phyloP scores from a whole-genome alignment of 257 asterid genomes.

The Coffea eugenioides region DNA sequence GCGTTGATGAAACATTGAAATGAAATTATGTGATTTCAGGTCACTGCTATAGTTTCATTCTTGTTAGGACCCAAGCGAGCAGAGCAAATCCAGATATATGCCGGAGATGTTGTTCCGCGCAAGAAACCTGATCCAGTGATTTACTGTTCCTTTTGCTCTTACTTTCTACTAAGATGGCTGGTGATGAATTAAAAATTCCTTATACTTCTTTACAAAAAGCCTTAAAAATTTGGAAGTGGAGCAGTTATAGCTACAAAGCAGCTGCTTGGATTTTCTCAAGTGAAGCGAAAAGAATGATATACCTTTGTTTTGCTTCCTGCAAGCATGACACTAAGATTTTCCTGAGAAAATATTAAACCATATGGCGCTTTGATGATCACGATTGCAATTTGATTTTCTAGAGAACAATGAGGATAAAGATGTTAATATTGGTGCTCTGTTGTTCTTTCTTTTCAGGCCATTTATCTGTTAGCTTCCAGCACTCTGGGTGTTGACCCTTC shows the following conservation, averaged over 20 bases:
- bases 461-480: conserved; percentile 81
- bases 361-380: neutral
- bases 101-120: conserved; percentile 96
- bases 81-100: conserved; percentile 76
- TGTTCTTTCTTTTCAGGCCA: conserved; percentile 61
- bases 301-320: neutral
- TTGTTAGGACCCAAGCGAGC: conserved; percentile 84
- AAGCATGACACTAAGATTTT: neutral
- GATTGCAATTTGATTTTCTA: neutral
- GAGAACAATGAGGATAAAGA: neutral
- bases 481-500: conserved; percentile 81
- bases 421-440: neutral
- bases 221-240: neutral
- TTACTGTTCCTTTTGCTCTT: conserved; percentile 9
- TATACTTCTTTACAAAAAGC: neutral
- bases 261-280: neutral
- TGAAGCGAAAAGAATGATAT: neutral
- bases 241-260: neutral
- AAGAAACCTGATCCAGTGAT: conserved; percentile 97
- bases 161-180: neutral
- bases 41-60: conserved; percentile 89
- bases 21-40: conserved; percentile 39
- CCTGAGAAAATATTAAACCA: neutral
- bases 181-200: neutral
- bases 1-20: conserved; percentile 1